Base-by-base conservation (phyloP, 2,329 filamentous ascomycete species). In the Alternaria sp. region DNA sequence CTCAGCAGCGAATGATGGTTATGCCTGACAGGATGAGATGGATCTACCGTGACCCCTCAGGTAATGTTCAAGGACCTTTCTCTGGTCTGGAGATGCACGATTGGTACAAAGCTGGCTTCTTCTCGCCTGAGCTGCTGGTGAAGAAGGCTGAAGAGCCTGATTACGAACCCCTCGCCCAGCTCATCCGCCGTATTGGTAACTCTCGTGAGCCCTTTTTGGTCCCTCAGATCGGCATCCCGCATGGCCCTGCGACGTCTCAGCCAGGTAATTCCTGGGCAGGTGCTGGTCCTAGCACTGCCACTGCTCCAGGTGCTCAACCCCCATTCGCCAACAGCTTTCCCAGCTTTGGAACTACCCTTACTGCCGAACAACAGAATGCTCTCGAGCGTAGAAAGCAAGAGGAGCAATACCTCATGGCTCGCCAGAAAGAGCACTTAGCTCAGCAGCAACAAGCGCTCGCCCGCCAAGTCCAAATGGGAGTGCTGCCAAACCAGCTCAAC, bases 21-120 rank as follows among this genome's bases (percentile, higher is more conserved):
- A 98, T 99, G 95, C 95, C 95, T 2, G 95, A 99, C 78, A 87
- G 96, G 14, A 99, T 99, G 93, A 87, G 94, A 71, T 99, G 95
- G 95, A 94, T 97, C 18, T 99, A 99, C 76, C 89, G 96, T 54
- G 95, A 99, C 76, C 95, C 95, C 5, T 92, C 97, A 75, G 93
- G 93, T 22, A 91, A 92, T 64, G 90, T 93, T 6, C 95, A 99
- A 76, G 95, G 95, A 0, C 95, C 95, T 0, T 99, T 95, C 81
- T 97, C 93, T 40, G 95, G 95, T 1, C 83, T 99, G 51, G 95
- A 99, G 80, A 99, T 99, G 95, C 96, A 99, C 70, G 96, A 99
- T 72, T 99, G 95, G 95, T 99, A 98, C 81, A 98, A 98, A 78
- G 94, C 94, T 38, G 94, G 94, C 46, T 99, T 98, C 82, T 99